phyloP scores from a whole-genome alignment of 2,329 filamentous ascomycete genomes.

The Aspergillus japonicus region DNA sequence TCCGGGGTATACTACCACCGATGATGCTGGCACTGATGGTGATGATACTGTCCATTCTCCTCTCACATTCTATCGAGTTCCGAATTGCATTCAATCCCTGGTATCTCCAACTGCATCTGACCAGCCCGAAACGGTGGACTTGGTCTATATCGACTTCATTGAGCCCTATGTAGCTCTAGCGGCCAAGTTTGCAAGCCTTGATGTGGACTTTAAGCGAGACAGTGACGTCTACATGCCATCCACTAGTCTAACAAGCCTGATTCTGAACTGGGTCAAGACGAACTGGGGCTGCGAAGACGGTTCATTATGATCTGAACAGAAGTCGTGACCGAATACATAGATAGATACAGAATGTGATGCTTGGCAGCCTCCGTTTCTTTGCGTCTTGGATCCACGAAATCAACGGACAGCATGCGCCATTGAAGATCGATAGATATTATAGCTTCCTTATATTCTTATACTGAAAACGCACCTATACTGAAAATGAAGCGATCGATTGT shows the following conservation, averaged over 20 bases:
- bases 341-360: neutral
- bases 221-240: constrained; percentile 54
- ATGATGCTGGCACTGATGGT: constrained; percentile 78
- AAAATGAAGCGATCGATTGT: neutral
- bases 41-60: constrained; percentile 83
- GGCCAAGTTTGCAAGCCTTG: constrained; percentile 60
- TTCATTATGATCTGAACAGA: neutral
- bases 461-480: neutral
- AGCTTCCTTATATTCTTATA: neutral
- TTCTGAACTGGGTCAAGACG: constrained; percentile 59
- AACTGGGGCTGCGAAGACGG: constrained; percentile 50
- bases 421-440: neutral
- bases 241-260: constrained; percentile 56
- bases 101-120: constrained; percentile 44
- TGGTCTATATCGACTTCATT: constrained; percentile 91
- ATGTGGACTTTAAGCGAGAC: constrained; percentile 49
- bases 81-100: constrained; percentile 78
- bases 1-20: constrained; percentile 84
- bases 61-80: constrained; percentile 72
- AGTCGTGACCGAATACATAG: neutral
- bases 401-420: neutral
- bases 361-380: neutral
- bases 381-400: neutral
- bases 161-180: constrained; percentile 77
- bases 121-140: constrained; percentile 71